Percentiles rank a stretch among this genome's conserved stretches.
These are phyloP conservation scores for Salvia splendens DNA, from an alignment of 257 asterid genomes.

Conservation along the genomic window DNA sequence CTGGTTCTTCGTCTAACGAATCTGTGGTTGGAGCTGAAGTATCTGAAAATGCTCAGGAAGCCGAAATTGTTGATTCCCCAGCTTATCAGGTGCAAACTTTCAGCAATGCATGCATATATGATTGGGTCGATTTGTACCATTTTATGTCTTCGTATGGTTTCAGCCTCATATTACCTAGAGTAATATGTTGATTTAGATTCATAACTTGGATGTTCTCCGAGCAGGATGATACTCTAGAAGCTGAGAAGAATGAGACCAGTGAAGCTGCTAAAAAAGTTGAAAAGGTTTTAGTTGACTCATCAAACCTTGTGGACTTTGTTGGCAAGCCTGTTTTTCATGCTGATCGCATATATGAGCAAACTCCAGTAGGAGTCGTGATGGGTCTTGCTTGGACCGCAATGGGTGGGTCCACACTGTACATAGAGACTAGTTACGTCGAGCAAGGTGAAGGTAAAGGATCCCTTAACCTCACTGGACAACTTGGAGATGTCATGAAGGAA, in stretches of 20 bases:
- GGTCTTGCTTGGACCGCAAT: slow-evolving; percentile 99
- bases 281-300: slow-evolving; percentile 61
- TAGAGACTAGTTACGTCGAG: slow-evolving; percentile 74
- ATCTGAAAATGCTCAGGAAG: slow-evolving; percentile 49
- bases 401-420: slow-evolving; percentile 97
- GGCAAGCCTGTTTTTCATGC: slow-evolving; percentile 99
- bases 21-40: slow-evolving; percentile 39
- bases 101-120: slow-evolving; percentile 20
- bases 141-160: not conserved
- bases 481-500: slow-evolving; percentile 98
- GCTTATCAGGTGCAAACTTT: slow-evolving; percentile 39
- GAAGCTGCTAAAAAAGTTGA: slow-evolving; percentile 45
- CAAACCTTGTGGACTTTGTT: slow-evolving; percentile 79
- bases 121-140: not conserved
- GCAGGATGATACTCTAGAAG: slow-evolving; percentile 48
- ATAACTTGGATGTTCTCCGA: slow-evolving; percentile 20
- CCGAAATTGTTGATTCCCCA: slow-evolving; percentile 49
- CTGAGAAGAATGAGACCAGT: slow-evolving; percentile 40
- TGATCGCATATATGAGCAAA: slow-evolving; percentile 79
- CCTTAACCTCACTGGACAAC: slow-evolving; percentile 82
- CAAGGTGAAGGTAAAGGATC: slow-evolving; percentile 93
- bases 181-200: not conserved
- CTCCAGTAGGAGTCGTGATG: slow-evolving; percentile 96
- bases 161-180: not conserved
- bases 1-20: slow-evolving; percentile 36